Evolutionary conservation across 2,329 filamentous ascomycete species (phyloP).

Genomic region (Neopestalotiopsis clavispora): DNA sequence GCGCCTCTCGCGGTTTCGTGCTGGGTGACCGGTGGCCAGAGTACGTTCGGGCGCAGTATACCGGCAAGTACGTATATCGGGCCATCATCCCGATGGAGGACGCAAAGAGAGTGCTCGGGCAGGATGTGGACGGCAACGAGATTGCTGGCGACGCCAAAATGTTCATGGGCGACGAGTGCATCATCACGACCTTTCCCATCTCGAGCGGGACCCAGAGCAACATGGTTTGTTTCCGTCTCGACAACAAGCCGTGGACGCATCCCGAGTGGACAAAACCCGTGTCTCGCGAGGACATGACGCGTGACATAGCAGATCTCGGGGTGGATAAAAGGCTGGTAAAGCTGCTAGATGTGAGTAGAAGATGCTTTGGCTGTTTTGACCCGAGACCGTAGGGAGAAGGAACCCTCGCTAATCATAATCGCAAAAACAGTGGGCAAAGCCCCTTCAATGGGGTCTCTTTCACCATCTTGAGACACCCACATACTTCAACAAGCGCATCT

Average conservation of each 20-base stretch:
- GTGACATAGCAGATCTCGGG: conserved; percentile 26
- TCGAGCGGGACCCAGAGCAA: conserved; percentile 29
- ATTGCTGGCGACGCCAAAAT: conserved; percentile 32
- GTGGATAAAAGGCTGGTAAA: conserved; percentile 25
- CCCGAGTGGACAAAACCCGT: conserved; percentile 26
- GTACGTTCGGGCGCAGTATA: conserved; percentile 30
- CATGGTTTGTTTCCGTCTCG: conserved; percentile 28
- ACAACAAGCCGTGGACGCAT: conserved; percentile 25
- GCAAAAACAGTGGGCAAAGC: conserved; percentile 23
- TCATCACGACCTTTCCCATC: conserved; percentile 29
- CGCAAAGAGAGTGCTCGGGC: conserved; percentile 29
- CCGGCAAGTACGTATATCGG: conserved; percentile 34
- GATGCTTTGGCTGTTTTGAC: neutral
- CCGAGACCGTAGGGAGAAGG: neutral
- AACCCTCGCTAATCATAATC: neutral
- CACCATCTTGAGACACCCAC: conserved; percentile 31
- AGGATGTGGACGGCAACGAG: conserved; percentile 20
- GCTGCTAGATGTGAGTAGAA: conserved; percentile 24
- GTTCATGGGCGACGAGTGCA: conserved; percentile 29
- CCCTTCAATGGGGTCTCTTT: conserved; percentile 29
- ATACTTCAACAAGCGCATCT: conserved; percentile 27
- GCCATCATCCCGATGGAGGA: conserved; percentile 34
- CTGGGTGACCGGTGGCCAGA: conserved; percentile 29
- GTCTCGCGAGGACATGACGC: conserved; percentile 28
- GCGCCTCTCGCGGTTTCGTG: conserved; percentile 28